Evolutionary conservation across 176 grass and related monocot genomes (phyloP).

Genomic region (Avena sativa): DNA sequence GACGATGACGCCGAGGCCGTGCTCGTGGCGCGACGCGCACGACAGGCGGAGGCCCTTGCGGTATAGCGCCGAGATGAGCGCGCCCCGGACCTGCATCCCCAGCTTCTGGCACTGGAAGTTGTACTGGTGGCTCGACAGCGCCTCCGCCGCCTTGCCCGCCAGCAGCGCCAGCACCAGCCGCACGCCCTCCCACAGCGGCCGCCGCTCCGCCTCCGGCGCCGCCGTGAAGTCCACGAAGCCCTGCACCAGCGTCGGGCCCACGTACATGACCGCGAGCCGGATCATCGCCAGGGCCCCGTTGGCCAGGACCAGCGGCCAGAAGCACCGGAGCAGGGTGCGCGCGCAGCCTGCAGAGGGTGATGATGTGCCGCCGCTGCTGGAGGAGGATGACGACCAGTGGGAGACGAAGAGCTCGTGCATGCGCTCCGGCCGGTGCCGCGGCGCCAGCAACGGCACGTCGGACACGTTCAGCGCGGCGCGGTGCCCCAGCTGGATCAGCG

Average conservation of each 20-base stretch:
- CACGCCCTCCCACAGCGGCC: constrained; percentile 34
- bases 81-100: constrained; percentile 81
- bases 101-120: constrained; percentile 95
- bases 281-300: constrained; percentile 60
- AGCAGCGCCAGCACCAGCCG: constrained; percentile 66
- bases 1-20: constrained; percentile 86
- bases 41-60: constrained; percentile 77
- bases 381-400: constrained; percentile 66
- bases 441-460: constrained; percentile 70
- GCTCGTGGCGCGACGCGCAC: constrained; percentile 67
- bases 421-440: constrained; percentile 62
- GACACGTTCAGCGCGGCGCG: constrained; percentile 52
- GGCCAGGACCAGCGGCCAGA: constrained; percentile 70
- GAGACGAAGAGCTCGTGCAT: constrained; percentile 64
- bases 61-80: constrained; percentile 81
- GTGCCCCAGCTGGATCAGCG: constrained; percentile 66
- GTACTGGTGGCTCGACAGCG: constrained; percentile 79
- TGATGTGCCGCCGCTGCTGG: no score
- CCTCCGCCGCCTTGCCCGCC: constrained; percentile 71
- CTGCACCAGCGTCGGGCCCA: constrained; percentile 77
- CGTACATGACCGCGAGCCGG: constrained; percentile 75
- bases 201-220: neutral
- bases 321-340: constrained; percentile 66
- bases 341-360: neutral
- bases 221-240: constrained; percentile 71